Base-by-base conservation (phyloP, 192 early-diverging fungal species). In the Rhizophlyctis rosea region DNA sequence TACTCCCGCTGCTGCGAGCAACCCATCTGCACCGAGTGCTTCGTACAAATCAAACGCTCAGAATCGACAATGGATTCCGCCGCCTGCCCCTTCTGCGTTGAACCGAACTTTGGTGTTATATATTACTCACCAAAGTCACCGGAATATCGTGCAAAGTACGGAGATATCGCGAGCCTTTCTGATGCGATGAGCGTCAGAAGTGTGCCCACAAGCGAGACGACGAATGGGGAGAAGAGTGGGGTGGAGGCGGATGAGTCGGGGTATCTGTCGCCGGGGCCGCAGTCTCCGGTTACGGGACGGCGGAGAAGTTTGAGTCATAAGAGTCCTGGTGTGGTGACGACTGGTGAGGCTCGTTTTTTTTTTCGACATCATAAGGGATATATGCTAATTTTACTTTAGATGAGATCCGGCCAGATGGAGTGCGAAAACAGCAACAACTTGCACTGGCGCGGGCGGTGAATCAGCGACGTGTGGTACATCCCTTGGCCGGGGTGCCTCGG, bases 11-110 rank as follows among this genome's bases (percentile, higher is more conserved):
- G 94, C 75, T 97, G 94, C 77, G 89, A 91, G 69, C 88, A 95
- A 65, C 93, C 94, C 5, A 91, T 97, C 58, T 97, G 94, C 78
- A 94, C 93, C 11, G 94, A 97, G 64, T 97, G 94, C 69, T 97
- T 97, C 82, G 88, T 96, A 47, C 93, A 97, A 80, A 91, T 97
- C 55, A 90, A 92, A 68, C 87, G 94, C 31, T 85, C 90, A 47
- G 82, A 81, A 47, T 50, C 69, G 31, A 85, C 60, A 9, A 62
- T 84, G 47, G 91, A 90, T 32, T 81, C 90, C 0, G 86, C 91
- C 11, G 69, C 76, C 32, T 96, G 94, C 61, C 94, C 94, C 0
- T 96, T 88, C 70, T 96, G 94, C 72, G 88, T 90, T 9, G 80
- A 88, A 61, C 77, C 90, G 50, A 83, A 94, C 57, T 90, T 93